phyloP scores from a whole-genome alignment of 257 asterid species.

The Solanum appendiculatum region DNA sequence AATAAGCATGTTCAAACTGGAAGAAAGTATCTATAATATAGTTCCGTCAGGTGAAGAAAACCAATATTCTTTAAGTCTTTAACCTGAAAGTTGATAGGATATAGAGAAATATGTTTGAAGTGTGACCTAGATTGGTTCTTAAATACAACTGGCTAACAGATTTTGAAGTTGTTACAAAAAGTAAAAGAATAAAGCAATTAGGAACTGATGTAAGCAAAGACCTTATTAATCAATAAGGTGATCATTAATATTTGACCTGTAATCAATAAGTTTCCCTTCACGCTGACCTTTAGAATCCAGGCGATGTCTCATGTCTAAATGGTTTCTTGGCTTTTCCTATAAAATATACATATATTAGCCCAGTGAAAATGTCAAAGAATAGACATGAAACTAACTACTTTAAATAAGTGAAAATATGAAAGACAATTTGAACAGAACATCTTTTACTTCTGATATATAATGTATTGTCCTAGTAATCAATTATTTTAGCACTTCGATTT shows the following conservation, averaged over 20 bases:
- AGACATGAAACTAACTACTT: background rate
- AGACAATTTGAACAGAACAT: background rate
- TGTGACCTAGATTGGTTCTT: background rate
- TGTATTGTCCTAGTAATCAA: background rate
- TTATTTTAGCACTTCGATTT: background rate
- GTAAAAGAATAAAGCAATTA: background rate
- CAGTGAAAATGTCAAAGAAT: background rate
- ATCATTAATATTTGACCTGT: slow-evolving; percentile 46
- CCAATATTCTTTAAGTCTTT: background rate
- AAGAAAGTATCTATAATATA: background rate
- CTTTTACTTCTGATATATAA: background rate
- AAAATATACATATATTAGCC: slow-evolving; percentile 1
- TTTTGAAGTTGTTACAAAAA: background rate
- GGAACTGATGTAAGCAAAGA: background rate
- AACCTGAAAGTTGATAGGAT: background rate
- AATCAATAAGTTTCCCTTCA: slow-evolving; percentile 90
- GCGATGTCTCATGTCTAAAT: slow-evolving; percentile 92
- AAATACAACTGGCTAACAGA: background rate
- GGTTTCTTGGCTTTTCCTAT: slow-evolving; percentile 95
- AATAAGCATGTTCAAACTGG: background rate
- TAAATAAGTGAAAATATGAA: background rate
- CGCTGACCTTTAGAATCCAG: slow-evolving; percentile 98
- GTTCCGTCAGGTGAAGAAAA: background rate
- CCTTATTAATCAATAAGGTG: background rate
- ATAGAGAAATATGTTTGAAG: background rate